Evolutionary conservation across 139 green algal species (phyloP).

Genomic region (Tetradesmus lagerheimii): DNA sequence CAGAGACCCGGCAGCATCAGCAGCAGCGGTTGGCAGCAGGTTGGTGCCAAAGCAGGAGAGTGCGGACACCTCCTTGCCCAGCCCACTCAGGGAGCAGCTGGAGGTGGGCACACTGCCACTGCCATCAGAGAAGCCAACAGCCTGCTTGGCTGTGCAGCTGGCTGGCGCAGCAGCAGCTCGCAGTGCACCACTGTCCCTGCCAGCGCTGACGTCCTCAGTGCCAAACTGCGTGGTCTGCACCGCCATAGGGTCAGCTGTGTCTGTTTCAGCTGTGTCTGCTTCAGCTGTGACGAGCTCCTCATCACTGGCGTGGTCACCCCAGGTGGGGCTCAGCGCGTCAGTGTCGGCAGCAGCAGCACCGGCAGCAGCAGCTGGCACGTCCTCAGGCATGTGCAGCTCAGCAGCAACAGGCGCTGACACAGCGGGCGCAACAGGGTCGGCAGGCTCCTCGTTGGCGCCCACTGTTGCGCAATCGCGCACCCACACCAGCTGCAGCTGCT

Average conservation of each 20-base stretch:
- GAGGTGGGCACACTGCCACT: neutral
- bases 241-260: neutral
- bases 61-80: constrained; percentile 6
- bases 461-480: neutral
- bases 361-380: neutral
- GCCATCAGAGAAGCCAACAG: neutral
- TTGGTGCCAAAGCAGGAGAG: constrained; percentile 42
- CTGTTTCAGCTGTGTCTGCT: neutral
- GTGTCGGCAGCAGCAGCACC: neutral
- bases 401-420: neutral
- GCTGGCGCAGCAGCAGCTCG: too few species aligned
- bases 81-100: constrained; percentile 22
- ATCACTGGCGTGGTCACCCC: neutral
- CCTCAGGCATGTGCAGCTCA: neutral
- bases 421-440: neutral
- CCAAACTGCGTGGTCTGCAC: neutral
- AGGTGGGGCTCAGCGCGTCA: neutral
- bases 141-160: neutral
- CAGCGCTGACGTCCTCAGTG: too few species aligned
- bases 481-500: constrained; percentile 15
- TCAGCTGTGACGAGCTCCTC: neutral
- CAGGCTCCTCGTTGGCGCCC: neutral
- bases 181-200: neutral
- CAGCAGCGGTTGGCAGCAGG: constrained; percentile 15
- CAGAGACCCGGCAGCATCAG: neutral